Base-by-base conservation (phyloP, 139 green algal genomes). In the Marvania coccoides region DNA sequence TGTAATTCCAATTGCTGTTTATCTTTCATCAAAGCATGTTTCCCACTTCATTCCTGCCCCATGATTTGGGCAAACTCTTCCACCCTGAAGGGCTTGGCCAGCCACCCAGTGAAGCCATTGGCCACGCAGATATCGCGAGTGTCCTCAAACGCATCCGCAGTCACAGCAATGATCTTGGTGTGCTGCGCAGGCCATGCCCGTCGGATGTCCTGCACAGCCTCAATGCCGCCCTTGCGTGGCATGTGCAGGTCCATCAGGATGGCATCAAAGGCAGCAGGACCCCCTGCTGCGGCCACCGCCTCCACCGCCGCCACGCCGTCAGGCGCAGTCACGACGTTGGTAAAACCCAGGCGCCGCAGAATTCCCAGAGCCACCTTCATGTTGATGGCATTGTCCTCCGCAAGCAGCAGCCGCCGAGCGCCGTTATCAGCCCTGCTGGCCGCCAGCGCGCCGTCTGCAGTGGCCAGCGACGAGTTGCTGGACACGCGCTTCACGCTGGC, bases 241-340 rank as follows among this genome's bases (percentile, higher is more conserved):
- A 96, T 96, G 73, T 96, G 89, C 4, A 95, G 77, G 70, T 95
- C 88, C 70, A 89, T 93, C 19, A 95, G 79, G 45, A 95, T 83
- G 55, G 93, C 65, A 69, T 95, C 76, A 58, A 92, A 95, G 5
- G 79, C 72, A 53, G 85, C 78, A 4, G 65, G 63, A 2, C 81
- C 86, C 2, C 84, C 84, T 0, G 63, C 47, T 1, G 47, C 61
- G 2, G 73, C 53, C 10, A 95, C 45, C 15, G 73, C 61, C 15
- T 76, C 37, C 38, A 87, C 55, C 19, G 81, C 81, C 47, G 77
- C 62, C 57, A 79, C 60, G 2, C 79, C 72, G 42, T 90, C 77
- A 23, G 46, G 38, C 24, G 69, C 83, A 1, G 63, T 81, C 4
- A 56, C 65, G 2, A 88, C 58, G 26, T 80, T 47, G 23, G 37